A percentile compares a stretch with the other conserved stretches of the same genome.
phyloP scores from a whole-genome alignment of 352 stramenopile genomes.

The Albugo laibachii region DNA sequence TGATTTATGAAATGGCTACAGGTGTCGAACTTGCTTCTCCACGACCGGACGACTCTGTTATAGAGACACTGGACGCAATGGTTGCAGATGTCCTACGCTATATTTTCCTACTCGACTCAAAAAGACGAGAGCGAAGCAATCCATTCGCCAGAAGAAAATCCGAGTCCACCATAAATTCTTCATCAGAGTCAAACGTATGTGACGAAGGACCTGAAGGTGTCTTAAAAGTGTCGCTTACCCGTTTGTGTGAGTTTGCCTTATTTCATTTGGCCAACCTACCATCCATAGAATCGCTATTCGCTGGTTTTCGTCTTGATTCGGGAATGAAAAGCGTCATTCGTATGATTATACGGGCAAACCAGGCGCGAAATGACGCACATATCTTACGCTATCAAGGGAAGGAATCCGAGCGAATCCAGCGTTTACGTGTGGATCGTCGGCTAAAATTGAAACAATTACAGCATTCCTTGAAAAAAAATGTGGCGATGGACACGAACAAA shows the following conservation, averaged over 20 bases:
- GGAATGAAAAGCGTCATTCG: conserved; percentile 55
- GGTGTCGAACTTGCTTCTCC: conserved; percentile 26
- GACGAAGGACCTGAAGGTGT: conserved; percentile 10
- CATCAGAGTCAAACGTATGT: background rate
- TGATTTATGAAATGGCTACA: conserved; percentile 62
- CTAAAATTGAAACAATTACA: conserved; percentile 11
- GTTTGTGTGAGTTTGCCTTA: conserved; percentile 18
- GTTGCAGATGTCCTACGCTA: conserved; percentile 31
- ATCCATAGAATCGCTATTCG: conserved; percentile 29
- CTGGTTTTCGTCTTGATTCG: conserved; percentile 46
- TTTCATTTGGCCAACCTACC: conserved; percentile 20
- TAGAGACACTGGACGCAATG: conserved; percentile 27
- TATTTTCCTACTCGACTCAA: conserved; percentile 22
- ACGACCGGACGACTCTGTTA: conserved; percentile 20
- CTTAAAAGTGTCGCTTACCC: conserved; percentile 13
- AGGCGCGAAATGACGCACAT: conserved; percentile 40
- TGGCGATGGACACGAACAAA: no score
- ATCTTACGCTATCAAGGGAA: conserved; percentile 48
- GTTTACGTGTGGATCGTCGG: conserved; percentile 35
- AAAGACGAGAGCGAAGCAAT: background rate
- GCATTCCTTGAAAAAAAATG: no score
- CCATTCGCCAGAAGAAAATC: background rate
- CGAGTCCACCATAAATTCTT: background rate
- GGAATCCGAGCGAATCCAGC: conserved; percentile 20
- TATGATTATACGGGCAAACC: conserved; percentile 59